A percentile compares a stretch with the other conserved stretches of the same genome.
These are phyloP conservation scores for Wickerhamiella hasegawae DNA, from an alignment of 805 yeast genomes.

Conservation along the genomic window DNA sequence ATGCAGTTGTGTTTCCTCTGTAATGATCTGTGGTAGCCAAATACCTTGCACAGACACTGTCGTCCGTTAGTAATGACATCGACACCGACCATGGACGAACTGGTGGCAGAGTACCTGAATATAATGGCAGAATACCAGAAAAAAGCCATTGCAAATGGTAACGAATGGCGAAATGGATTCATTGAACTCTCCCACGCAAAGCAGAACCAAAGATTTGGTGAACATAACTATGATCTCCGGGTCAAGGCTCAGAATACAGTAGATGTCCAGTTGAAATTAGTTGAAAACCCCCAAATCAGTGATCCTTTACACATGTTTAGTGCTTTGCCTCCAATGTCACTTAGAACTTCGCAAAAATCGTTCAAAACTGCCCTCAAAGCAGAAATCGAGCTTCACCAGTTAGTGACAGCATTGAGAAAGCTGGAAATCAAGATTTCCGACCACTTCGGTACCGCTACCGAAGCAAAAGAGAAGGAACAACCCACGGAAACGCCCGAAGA, in stretches of 20 bases:
- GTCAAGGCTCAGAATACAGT: slow-evolving; percentile 1
- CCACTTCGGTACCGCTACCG: too few relatives aligned
- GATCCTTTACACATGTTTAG: slow-evolving; percentile 34
- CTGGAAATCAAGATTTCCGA: too few relatives aligned
- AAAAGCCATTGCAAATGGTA: slow-evolving; percentile 3
- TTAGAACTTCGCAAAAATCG: slow-evolving; percentile 25
- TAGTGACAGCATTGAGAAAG: too few relatives aligned
- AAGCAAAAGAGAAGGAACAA: too few relatives aligned
- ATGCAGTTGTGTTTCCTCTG: too few relatives aligned
- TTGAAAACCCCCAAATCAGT: too few relatives aligned
- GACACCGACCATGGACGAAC: slow-evolving; percentile 8
- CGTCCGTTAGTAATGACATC: too few relatives aligned
- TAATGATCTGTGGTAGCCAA: too few relatives aligned
- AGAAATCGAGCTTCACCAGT: too few relatives aligned
- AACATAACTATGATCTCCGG: slow-evolving; percentile 5
- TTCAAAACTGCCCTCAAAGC: slow-evolving; percentile 25
- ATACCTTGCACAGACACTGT: too few relatives aligned
- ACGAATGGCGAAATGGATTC: slow-evolving; percentile 10
- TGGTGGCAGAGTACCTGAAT: slow-evolving; percentile 8
- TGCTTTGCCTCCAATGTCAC: slow-evolving; percentile 28
- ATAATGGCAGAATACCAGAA: slow-evolving; percentile 7
- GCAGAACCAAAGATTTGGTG: slow-evolving; percentile 1
- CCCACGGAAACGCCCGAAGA: too few relatives aligned
- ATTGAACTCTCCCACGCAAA: slow-evolving; percentile 8
- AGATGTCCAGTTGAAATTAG: too few relatives aligned